Conservation (phyloP, 441 rosid species). For the Erysimum cheiri region DNA sequence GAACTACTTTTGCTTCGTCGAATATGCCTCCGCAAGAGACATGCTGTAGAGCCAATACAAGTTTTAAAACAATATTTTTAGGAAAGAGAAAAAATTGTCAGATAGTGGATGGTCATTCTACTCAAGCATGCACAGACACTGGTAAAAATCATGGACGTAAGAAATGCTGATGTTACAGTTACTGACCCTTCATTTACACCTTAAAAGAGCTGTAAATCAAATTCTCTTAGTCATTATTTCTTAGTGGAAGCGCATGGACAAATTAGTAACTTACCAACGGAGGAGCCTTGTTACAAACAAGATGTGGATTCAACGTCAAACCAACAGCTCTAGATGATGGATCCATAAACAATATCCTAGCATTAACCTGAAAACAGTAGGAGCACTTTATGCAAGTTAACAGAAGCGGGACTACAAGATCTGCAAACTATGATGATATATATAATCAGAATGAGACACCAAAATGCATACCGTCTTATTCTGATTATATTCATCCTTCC, state of each 20-base stretch:
- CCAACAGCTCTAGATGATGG: slow-evolving; percentile 96
- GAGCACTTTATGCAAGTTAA: slow-evolving; percentile 13
- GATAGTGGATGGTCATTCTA: slow-evolving; percentile 13
- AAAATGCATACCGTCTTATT: slow-evolving; percentile 70
- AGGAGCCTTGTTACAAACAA: slow-evolving; percentile 78
- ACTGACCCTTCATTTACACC: slow-evolving; percentile 12
- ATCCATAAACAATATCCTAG: slow-evolving; percentile 90
- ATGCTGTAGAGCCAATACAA: slow-evolving; percentile 61
- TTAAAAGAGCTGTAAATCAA: slow-evolving; percentile 20
- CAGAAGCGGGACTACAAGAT: slow-evolving; percentile 8
- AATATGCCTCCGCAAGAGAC: slow-evolving; percentile 77
- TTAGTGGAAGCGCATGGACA: slow-evolving; percentile 10
- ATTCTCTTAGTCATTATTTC: neutral
- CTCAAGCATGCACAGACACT: slow-evolving; percentile 7
- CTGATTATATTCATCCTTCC: slow-evolving; percentile 82
- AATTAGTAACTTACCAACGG: slow-evolving; percentile 63
- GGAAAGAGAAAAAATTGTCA: neutral
- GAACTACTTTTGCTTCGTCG: slow-evolving; percentile 80
- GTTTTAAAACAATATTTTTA: neutral
- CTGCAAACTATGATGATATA: slow-evolving; percentile 18
- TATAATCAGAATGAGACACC: slow-evolving; percentile 14
- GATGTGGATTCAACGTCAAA: slow-evolving; percentile 89
- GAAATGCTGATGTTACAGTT: slow-evolving; percentile 3
- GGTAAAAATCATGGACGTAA: slow-evolving; percentile 7
- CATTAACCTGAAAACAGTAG: slow-evolving; percentile 74